These are phyloP conservation scores for Lycium barbarum DNA, from an alignment of 257 asterid species.

Conservation along the genomic window DNA sequence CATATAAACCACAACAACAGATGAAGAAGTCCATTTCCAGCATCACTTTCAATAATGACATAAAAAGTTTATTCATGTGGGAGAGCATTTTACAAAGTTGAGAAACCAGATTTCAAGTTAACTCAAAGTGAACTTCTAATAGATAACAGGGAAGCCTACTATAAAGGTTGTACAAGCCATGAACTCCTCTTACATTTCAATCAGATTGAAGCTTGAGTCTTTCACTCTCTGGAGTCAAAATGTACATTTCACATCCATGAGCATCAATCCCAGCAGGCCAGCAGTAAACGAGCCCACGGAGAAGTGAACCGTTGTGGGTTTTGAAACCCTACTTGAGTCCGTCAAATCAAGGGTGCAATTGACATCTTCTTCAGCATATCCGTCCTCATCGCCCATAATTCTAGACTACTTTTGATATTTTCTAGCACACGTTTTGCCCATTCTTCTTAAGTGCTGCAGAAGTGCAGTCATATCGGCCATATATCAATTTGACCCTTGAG, in stretches of 20 bases:
- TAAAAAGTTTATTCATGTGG: not conserved
- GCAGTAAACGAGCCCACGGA: constrained; percentile 60
- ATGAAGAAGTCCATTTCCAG: not conserved
- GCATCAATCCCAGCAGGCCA: constrained; percentile 57
- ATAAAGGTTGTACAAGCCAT: constrained; percentile 7
- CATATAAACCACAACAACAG: not conserved
- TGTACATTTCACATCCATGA: constrained; percentile 79
- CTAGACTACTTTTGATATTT: no score
- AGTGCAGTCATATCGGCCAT: no score
- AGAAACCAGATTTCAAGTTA: no score
- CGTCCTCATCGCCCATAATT: no score
- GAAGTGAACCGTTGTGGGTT: no score
- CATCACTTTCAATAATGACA: not conserved
- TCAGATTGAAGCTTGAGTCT: constrained; percentile 42
- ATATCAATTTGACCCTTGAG: no score
- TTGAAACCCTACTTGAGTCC: no score
- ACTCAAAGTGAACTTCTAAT: no score
- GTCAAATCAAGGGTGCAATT: no score
- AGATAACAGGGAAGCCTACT: not conserved
- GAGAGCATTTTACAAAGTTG: not conserved
- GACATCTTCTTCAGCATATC: no score
- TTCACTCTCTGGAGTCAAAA: constrained; percentile 57
- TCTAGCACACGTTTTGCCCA: no score
- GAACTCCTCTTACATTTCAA: constrained; percentile 28
- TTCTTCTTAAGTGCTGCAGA: no score